Percentiles rank a stretch among this genome's conserved stretches.
phyloP scores from a whole-genome alignment of 139 green algal species.

The Nannochloris sp. region DNA sequence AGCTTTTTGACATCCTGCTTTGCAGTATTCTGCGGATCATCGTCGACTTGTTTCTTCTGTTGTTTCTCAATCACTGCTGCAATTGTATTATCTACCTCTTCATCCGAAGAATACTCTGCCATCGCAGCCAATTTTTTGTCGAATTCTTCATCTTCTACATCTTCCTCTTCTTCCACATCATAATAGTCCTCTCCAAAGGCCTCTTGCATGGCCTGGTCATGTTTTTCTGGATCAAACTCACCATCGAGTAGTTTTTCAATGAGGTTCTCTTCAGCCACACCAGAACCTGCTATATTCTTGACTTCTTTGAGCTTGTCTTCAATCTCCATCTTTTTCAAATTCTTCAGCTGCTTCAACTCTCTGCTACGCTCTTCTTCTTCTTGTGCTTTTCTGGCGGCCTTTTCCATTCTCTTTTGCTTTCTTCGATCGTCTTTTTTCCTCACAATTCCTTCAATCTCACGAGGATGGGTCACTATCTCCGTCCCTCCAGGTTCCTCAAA shows the following conservation, averaged over 20 bases:
- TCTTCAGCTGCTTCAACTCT: slow-evolving; percentile 83
- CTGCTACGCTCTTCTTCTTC: slow-evolving; percentile 31
- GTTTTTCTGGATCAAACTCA: slow-evolving; percentile 88
- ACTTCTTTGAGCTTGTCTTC: slow-evolving; percentile 54
- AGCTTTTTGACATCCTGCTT: slow-evolving; percentile 39
- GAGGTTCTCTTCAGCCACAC: slow-evolving; percentile 10
- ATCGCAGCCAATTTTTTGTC: slow-evolving; percentile 25
- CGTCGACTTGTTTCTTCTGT: slow-evolving; percentile 12
- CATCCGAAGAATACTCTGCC: slow-evolving; percentile 11
- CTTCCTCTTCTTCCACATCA: slow-evolving; percentile 34
- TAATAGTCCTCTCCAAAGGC: slow-evolving; percentile 91
- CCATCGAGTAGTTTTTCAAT: slow-evolving; percentile 63
- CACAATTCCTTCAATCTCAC: slow-evolving; percentile 54
- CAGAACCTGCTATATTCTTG: slow-evolving; percentile 40
- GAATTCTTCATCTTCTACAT: slow-evolving; percentile 18
- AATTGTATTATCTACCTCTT: slow-evolving; percentile 23
- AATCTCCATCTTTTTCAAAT: slow-evolving; percentile 82
- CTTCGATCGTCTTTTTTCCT: slow-evolving; percentile 59
- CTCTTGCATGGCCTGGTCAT: slow-evolving; percentile 78
- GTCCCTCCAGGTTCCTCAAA: slow-evolving; percentile 65
- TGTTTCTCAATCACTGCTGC: slow-evolving; percentile 12
- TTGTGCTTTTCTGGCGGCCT: slow-evolving; percentile 23
- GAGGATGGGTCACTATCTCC: slow-evolving; percentile 63
- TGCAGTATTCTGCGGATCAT: not conserved
- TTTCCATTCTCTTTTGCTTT: slow-evolving; percentile 43